phyloP scores from a whole-genome alignment of 2,329 filamentous ascomycete species.

The Fusarium sp. region DNA sequence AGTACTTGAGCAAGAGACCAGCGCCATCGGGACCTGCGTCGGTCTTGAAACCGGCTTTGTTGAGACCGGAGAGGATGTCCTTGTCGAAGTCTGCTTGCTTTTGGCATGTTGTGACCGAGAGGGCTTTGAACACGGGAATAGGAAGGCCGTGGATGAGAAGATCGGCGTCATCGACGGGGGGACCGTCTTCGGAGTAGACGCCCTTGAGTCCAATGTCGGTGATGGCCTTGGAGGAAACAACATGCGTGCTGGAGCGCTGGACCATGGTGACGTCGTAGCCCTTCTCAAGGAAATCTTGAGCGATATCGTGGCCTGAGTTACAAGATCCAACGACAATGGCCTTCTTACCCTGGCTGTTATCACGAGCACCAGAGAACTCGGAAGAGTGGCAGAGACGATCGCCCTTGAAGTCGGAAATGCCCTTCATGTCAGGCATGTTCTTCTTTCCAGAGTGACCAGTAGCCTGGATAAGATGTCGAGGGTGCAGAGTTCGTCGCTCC shows the following conservation, averaged over 20 bases:
- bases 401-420: conserved; percentile 67
- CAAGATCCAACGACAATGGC: conserved; percentile 74
- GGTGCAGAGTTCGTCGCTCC: conserved; percentile 65
- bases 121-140: conserved; percentile 66
- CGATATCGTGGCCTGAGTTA: conserved; percentile 76
- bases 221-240: conserved; percentile 66
- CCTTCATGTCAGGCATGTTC: conserved; percentile 66
- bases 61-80: conserved; percentile 55
- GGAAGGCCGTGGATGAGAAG: conserved; percentile 67
- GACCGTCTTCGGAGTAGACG: conserved; percentile 61
- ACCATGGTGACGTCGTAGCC: conserved; percentile 76
- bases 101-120: conserved; percentile 58
- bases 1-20: conserved; percentile 70
- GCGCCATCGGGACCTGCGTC: conserved; percentile 66
- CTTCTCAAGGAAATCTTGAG: conserved; percentile 73
- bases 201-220: conserved; percentile 63
- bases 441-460: conserved; percentile 76
- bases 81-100: conserved; percentile 50
- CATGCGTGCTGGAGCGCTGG: conserved; percentile 72
- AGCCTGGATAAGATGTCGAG: conserved; percentile 72
- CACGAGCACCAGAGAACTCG: conserved; percentile 63
- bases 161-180: conserved; percentile 74
- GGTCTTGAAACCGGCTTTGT: conserved; percentile 67
- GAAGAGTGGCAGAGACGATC: conserved; percentile 70
- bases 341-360: conserved; percentile 62